Evolutionary conservation across 768 basidiomycete genomes (phyloP).

Genomic region (Suillus bovinus): DNA sequence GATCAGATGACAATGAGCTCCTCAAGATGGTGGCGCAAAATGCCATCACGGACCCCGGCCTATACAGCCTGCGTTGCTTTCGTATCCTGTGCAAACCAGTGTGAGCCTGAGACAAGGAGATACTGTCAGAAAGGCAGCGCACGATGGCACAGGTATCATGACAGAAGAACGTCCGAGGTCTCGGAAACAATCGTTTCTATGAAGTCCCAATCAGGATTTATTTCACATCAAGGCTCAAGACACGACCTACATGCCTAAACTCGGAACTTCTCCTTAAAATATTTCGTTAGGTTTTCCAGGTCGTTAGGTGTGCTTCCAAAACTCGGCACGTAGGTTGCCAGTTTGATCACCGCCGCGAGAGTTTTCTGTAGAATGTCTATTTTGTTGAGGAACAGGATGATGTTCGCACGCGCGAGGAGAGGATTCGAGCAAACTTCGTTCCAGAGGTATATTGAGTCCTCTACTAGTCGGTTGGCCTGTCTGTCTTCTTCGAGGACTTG

Average conservation of each 20-base stretch:
- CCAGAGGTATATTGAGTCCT: slow-evolving; percentile 77
- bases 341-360: slow-evolving; percentile 53
- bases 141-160: slow-evolving; percentile 75
- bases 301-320: slow-evolving; percentile 63
- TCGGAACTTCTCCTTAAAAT: slow-evolving; percentile 70
- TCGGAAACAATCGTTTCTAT: slow-evolving; percentile 58
- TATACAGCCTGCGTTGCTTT: slow-evolving; percentile 39
- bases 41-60: slow-evolving; percentile 44
- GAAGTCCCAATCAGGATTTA: slow-evolving; percentile 6
- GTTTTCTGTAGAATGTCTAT: slow-evolving; percentile 61
- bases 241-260: slow-evolving; percentile 55
- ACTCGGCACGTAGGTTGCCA: slow-evolving; percentile 61
- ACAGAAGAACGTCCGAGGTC: slow-evolving; percentile 59
- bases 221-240: neutral
- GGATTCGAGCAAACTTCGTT: slow-evolving; percentile 65
- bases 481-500: slow-evolving; percentile 70
- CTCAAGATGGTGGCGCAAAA: slow-evolving; percentile 33
- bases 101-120: neutral
- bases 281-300: slow-evolving; percentile 53
- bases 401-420: slow-evolving; percentile 57
- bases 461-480: slow-evolving; percentile 65
- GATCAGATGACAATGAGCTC: slow-evolving; percentile 29
- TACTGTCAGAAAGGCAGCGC: slow-evolving; percentile 25
- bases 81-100: slow-evolving; percentile 34
- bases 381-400: slow-evolving; percentile 83